Base-by-base conservation (phyloP, 2,329 filamentous ascomycete genomes). In the Aspergillus hortae region DNA sequence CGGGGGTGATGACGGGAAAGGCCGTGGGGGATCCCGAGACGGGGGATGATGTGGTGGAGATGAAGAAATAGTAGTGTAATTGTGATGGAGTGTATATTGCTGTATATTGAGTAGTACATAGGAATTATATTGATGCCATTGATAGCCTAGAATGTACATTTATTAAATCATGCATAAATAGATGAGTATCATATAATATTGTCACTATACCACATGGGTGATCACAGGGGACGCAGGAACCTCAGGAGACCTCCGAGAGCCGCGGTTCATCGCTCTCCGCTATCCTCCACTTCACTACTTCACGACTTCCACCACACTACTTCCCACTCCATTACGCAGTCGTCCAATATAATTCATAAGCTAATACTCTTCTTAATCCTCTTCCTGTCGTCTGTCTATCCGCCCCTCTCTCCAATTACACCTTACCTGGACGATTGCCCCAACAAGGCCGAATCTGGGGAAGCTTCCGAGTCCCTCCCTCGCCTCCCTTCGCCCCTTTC, bases 1-100 rank as follows among this genome's bases (percentile, higher is more conserved):
- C 62, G 7, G 65, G 62, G 3, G 61, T 72, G 17, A 67, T 70
- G 59, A 61, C 63, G n/a, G 66, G 64, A 11, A 65, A 63, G 35
- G 55, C 56, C 12, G 58, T 64, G 25, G 54, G 56, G 41, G 67
- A 76, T 61, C 44, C 64, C 23, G 67, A 74, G 63, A 64, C 66
- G 56, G 56, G 60, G 5, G 57, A 57, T 21, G 51, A 55, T 30
- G 55, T 61, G 19, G 44, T 36, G 2, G 21, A 32, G 9, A 51
- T 49, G 44, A 49, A 43, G 38, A 53, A 35, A 32, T 48, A 45
- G 2, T 35, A 21, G 3, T 9, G 27, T 30, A 30, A 30, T 30
- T 3, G 7, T 11, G 27, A 30, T 30, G 23, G 23, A 30, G 27
- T 30, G 27, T 27, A 9, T 46, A 10, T 21, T 46, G n/a, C 6